Base-by-base conservation (phyloP, 306 rosid genomes). In the Delonix regia region DNA sequence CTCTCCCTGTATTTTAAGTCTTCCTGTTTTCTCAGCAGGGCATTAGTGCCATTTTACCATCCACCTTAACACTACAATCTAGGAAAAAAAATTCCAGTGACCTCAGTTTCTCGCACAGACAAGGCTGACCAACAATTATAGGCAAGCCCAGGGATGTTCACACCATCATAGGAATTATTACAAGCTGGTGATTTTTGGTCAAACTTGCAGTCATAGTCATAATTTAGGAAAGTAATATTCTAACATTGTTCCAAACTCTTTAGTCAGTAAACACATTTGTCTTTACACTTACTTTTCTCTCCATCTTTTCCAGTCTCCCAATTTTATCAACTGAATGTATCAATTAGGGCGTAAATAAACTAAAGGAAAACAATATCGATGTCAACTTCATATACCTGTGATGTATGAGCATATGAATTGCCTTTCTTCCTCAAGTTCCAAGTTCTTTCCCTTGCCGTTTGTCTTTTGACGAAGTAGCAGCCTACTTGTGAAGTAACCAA, bases 371-470 rank as follows among this genome's bases (percentile, higher is more conserved):
- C 48, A 76, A 62, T 57, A 30, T 59, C 5, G 25, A 67, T 9
- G 57, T 52, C 60, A 81, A 85, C 57, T 48, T 81, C 44, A 73
- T 61, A 77, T 85, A 94, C 99, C 97, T 92, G 80, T 94, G 99
- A 89, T 94, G 99, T 85, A 94, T 89, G 84, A 94, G 97, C 99
- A 94, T 94, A 84, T 92, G 99, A 83, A 94, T 91, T 30, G 99
- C 95, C 87, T 94, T 94, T 82, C 99, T 97, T 69, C 92, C 97
- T n/a, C 90, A 91, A 86, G 97, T 94, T 82, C 99, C 99, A 73
- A 94, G 93, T 86, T 94, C 97, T 92, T 92, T 94, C 69, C 99
- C 99, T 47, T 89, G 97, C 94, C 95, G 88, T 89, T 94, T 97
- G 80, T 92, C 97, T 85, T 94, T 94, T 19, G 99, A 94, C 72